Conservation (phyloP, 306 rosid genomes). For the Rosa multiflora region DNA sequence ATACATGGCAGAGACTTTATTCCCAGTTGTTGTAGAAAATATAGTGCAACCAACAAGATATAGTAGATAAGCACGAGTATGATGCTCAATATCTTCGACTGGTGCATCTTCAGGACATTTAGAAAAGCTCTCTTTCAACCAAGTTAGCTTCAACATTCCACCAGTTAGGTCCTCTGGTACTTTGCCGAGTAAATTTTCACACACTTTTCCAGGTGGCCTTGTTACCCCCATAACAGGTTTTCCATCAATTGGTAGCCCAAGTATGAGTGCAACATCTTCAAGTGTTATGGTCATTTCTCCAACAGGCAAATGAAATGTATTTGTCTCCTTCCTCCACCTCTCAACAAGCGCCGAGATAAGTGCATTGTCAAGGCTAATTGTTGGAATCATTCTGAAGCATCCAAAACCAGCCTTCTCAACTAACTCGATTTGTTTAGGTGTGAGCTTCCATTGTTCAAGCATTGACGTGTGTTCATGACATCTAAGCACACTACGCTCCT, state of each 20-base stretch:
- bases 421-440: constrained; percentile 67
- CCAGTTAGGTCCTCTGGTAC: constrained; percentile 83
- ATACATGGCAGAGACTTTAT: constrained; percentile 86
- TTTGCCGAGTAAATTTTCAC: constrained; percentile 45
- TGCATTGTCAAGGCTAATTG: constrained; percentile 85
- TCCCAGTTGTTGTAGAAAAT: constrained; percentile 89
- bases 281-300: constrained; percentile 93
- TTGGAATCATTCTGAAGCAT: constrained; percentile 68
- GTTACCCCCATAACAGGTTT: constrained; percentile 54
- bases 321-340: constrained; percentile 96
- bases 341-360: constrained; percentile 87
- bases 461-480: constrained; percentile 92
- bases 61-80: constrained; percentile 80
- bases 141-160: constrained; percentile 90
- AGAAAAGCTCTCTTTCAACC: constrained; percentile 86
- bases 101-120: constrained; percentile 72
- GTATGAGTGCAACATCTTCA: constrained; percentile 83
- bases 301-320: constrained; percentile 72
- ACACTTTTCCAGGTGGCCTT: constrained; percentile 29
- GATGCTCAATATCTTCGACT: constrained; percentile 48
- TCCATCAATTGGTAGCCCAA: constrained; percentile 81
- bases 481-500: constrained; percentile 94
- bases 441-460: constrained; percentile 93
- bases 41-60: constrained; percentile 84
- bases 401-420: constrained; percentile 88